Evolutionary conservation across 805 yeast species (phyloP).

Genomic region (Ogataea haglerorum): DNA sequence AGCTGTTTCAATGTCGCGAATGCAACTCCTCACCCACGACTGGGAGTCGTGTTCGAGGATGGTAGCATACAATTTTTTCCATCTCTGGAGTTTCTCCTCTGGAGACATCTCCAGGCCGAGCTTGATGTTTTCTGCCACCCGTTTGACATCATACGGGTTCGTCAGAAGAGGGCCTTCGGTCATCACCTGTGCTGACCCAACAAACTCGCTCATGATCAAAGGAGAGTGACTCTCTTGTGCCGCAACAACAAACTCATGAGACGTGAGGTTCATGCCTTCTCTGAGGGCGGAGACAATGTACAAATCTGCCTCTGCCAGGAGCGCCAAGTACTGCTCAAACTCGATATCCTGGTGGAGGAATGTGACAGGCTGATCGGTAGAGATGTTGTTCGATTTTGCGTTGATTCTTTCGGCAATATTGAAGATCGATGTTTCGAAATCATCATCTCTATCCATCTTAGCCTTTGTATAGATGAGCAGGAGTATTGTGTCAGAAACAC

Average conservation of each 20-base stretch:
- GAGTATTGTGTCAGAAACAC: slow-evolving; percentile 64
- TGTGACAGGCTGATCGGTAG: slow-evolving; percentile 79
- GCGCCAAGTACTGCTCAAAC: slow-evolving; percentile 84
- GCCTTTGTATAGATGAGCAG: slow-evolving; percentile 78
- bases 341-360: slow-evolving; percentile 84
- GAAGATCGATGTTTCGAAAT: slow-evolving; percentile 69
- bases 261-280: slow-evolving; percentile 95
- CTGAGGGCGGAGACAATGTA: slow-evolving; percentile 89
- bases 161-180: slow-evolving; percentile 68
- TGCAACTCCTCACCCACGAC: slow-evolving; percentile 65
- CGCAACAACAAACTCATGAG: slow-evolving; percentile 88
- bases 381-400: slow-evolving; percentile 65
- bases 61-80: slow-evolving; percentile 58
- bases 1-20: slow-evolving; percentile 46
- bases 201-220: slow-evolving; percentile 83
- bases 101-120: slow-evolving; percentile 61
- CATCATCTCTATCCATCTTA: slow-evolving; percentile 47
- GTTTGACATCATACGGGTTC: slow-evolving; percentile 86
- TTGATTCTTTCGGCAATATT: slow-evolving; percentile 83
- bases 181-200: slow-evolving; percentile 86
- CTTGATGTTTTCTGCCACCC: slow-evolving; percentile 61
- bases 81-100: slow-evolving; percentile 56
- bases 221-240: slow-evolving; percentile 73
- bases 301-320: slow-evolving; percentile 79
- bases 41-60: slow-evolving; percentile 67